Percentiles rank a stretch among this genome's conserved stretches.
Conservation (phyloP, 768 basidiomycete genomes). For the Podaxis sp. region DNA sequence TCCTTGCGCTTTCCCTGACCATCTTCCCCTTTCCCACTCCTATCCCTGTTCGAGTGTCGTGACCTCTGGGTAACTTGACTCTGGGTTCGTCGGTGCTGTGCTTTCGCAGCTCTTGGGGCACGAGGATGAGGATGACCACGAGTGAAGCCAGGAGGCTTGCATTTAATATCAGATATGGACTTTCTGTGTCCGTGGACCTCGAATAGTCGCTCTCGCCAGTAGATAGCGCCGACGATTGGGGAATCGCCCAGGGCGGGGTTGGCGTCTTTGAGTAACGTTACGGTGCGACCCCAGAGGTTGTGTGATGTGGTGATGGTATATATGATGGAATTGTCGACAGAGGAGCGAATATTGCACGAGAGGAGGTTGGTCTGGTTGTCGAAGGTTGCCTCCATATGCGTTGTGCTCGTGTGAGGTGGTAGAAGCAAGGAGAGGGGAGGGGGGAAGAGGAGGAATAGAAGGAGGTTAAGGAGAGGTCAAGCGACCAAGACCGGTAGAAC, state of each 20-base stretch:
- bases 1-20: neutral
- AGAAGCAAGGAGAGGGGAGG: neutral
- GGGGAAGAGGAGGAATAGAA: neutral
- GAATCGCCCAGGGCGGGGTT: conserved; percentile 37
- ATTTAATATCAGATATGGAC: conserved; percentile 37
- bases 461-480: neutral
- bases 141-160: conserved; percentile 36
- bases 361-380: conserved; percentile 51
- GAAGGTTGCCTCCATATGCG: conserved; percentile 47
- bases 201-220: conserved; percentile 49
- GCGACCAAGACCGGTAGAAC: neutral
- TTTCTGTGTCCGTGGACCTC: conserved; percentile 43
- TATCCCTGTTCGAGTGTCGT: neutral
- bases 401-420: neutral
- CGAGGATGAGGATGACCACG: conserved; percentile 16
- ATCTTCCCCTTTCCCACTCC: neutral
- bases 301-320: conserved; percentile 45
- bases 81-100: neutral
- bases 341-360: conserved; percentile 38
- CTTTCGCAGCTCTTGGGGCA: neutral
- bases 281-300: conserved; percentile 39
- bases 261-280: conserved; percentile 44
- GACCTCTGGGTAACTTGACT: neutral
- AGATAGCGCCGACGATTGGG: conserved; percentile 42
- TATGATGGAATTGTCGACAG: conserved; percentile 42